Conservation (phyloP, 108 stramenopile species). For the Fragilaria crotonensis region DNA sequence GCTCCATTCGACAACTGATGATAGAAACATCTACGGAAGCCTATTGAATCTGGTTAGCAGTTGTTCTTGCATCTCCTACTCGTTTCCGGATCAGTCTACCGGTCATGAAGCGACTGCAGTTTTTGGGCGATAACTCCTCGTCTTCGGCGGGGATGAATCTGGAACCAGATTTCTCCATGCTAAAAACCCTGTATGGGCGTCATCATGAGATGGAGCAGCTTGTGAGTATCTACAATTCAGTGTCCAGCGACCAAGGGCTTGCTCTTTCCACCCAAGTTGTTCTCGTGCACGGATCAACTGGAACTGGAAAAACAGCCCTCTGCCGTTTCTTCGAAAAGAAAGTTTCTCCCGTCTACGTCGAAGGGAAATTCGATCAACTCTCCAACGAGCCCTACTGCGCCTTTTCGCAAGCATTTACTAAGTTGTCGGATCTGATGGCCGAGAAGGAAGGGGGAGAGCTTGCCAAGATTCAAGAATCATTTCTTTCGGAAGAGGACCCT, state of each 20-base stretch:
- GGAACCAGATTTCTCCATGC: not conserved
- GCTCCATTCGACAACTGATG: not conserved
- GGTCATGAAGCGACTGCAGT: not conserved
- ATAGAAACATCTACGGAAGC: constrained; percentile 4
- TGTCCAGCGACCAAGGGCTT: not conserved
- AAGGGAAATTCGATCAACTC: constrained; percentile 19
- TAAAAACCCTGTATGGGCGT: not conserved
- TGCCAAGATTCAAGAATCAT: constrained; percentile 1
- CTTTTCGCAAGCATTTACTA: constrained; percentile 16
- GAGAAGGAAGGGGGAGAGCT: constrained; percentile 6
- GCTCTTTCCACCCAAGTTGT: not conserved
- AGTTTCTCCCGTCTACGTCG: constrained; percentile 1
- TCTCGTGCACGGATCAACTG: not conserved
- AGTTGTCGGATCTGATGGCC: not conserved
- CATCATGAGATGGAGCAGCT: not conserved
- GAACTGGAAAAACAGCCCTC: constrained; percentile 4
- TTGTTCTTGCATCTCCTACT: constrained; percentile 5
- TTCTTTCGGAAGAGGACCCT: constrained; percentile 11
- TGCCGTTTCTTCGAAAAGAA: not conserved
- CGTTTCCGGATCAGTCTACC: not conserved
- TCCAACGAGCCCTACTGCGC: constrained; percentile 9
- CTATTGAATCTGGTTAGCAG: constrained; percentile 3
- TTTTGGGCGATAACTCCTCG: not conserved
- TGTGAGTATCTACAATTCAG: not conserved
- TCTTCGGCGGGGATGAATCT: not conserved